Percentiles rank a stretch among this genome's conserved stretches.
Evolutionary conservation across 2,329 filamentous ascomycete species (phyloP).

Genomic region (Beauveria sp.): DNA sequence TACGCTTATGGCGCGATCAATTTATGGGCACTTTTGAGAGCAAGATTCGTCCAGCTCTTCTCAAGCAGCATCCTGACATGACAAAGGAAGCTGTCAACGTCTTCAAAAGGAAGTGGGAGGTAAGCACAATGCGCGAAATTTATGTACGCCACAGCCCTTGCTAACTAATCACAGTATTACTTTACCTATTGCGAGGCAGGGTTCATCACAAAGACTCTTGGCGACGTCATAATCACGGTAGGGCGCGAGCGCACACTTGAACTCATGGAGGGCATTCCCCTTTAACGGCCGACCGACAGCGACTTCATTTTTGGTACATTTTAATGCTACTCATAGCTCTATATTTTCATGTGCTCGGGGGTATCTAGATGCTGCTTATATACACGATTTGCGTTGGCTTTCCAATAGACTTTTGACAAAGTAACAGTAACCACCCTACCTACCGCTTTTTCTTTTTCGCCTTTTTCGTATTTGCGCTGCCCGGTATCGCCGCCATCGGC

Average conservation of each 20-base stretch:
- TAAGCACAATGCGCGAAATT: conserved; percentile 23
- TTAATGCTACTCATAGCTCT: background rate
- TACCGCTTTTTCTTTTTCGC: conserved; percentile 35
- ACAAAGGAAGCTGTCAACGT: conserved; percentile 55
- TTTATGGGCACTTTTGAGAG: conserved; percentile 57
- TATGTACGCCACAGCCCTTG: background rate
- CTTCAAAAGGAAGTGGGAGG: conserved; percentile 65
- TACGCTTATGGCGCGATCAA: conserved; percentile 59
- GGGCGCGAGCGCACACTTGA: conserved; percentile 57
- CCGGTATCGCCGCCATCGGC: conserved; percentile 14
- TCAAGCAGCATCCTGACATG: conserved; percentile 50
- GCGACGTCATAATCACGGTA: conserved; percentile 65
- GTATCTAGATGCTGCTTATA: conserved; percentile 9
- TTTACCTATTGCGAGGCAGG: conserved; percentile 70
- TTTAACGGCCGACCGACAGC: conserved; percentile 31
- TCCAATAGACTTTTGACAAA: background rate
- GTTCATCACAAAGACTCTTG: conserved; percentile 63
- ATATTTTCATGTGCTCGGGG: background rate
- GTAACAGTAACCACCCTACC: background rate
- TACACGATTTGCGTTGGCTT: background rate
- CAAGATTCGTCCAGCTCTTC: conserved; percentile 52
- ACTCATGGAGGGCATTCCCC: conserved; percentile 62
- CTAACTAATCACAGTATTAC: conserved; percentile 47
- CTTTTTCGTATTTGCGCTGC: conserved; percentile 22
- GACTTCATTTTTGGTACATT: background rate